Evolutionary conservation across 78 protist genomes (phyloP).

Genomic region (Planoprotostelium fungivorum): DNA sequence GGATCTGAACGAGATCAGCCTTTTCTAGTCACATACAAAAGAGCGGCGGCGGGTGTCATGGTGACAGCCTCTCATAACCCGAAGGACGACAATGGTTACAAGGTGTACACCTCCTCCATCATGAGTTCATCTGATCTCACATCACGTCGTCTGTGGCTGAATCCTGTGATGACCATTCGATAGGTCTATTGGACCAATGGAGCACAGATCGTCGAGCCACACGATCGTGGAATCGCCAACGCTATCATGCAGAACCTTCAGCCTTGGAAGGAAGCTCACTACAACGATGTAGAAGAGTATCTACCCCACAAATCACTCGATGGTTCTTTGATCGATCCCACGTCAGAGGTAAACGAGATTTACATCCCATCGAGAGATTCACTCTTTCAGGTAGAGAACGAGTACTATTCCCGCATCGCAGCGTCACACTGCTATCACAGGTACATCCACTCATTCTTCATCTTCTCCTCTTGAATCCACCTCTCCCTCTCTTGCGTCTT

Average conservation of each 20-base stretch:
- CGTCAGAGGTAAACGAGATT: background rate
- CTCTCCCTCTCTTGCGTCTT: too few relatives aligned
- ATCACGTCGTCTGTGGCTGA: too few relatives aligned
- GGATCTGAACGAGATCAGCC: background rate
- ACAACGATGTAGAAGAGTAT: background rate
- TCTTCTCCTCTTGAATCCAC: too few relatives aligned
- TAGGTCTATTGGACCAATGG: constrained; percentile 92
- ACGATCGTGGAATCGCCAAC: constrained; percentile 54
- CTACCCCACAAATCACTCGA: background rate
- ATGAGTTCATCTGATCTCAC: too few relatives aligned
- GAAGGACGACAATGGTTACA: constrained; percentile 97
- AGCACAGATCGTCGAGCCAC: constrained; percentile 70
- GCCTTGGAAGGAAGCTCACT: constrained; percentile 31
- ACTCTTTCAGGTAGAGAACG: background rate
- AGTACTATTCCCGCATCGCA: background rate
- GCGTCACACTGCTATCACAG: background rate
- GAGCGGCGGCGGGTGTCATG: constrained; percentile 80
- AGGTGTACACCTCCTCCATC: constrained; percentile 45
- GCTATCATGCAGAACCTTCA: constrained; percentile 47
- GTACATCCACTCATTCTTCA: background rate
- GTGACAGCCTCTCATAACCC: constrained; percentile 96
- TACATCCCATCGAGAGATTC: background rate
- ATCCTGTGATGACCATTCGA: too few relatives aligned
- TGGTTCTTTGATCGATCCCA: background rate
- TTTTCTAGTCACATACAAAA: background rate